Evolutionary conservation across 352 stramenopile species (phyloP), one percentile per base, ranked within the genome.

Genomic region (Bremia lactucae): DNA sequence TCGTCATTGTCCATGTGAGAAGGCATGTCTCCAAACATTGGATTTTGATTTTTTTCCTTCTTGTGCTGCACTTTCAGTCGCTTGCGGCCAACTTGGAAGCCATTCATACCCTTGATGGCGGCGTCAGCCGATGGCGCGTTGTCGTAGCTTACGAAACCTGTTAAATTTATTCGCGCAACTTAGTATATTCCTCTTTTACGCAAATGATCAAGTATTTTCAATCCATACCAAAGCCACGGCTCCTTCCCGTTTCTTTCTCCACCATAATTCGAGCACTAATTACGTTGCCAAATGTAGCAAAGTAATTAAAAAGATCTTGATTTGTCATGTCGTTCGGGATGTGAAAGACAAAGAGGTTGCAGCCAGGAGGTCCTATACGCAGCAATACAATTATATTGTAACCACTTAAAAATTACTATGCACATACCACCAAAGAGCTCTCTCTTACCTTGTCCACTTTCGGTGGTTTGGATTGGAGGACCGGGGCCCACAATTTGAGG

Each of bases 331-430:
- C 83, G 81, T 97, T 97, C 51, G 94, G 94, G 72, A 98, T 97
- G 68, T 98, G 90, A 78, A 98, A 98, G 46, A 98, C 88, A 80
- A 98, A 98, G 16, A 98, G 68, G 70, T 98, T 98, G 59, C 89
- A 95, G 58, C 89, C 90, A 75, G 92, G 86, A 41, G 91, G 92
- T 57, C 90, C 88, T 92, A 59, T 48, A 54, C 31, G 53, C 52
- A 58, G 49, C 29, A 70, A 64, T 54, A 70, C 47, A 68, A 69
- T n/a, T n/a, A n/a, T n/a, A n/a, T n/a, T n/a, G n/a, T n/a, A n/a
- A n/a, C n/a, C n/a, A n/a, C n/a, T n/a, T n/a, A n/a, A n/a, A n/a
- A n/a, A n/a, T n/a, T n/a, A n/a, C n/a, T n/a, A n/a, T n/a, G 64
- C 42, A 68, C 36, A 49, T 39, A 40, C 65, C 49, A 34, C 34